Evolutionary conservation across 129 eudicot species (phyloP).

Genomic region (Helichrysum umbraculigerum): DNA sequence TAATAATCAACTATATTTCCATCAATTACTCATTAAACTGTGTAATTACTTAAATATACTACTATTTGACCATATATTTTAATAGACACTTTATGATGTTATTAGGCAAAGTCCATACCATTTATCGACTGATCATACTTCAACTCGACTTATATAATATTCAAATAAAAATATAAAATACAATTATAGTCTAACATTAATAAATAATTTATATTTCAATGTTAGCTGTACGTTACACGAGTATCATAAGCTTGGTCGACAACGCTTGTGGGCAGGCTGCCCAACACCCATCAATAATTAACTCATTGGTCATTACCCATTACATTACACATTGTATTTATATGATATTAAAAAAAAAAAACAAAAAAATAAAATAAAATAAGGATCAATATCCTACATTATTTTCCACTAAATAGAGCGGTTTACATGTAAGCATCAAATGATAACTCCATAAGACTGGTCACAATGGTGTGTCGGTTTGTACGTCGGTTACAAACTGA

Average conservation of each 20-base stretch:
- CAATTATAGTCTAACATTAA: background rate
- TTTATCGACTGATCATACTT: background rate
- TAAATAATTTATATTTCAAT: background rate
- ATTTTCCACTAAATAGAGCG: conserved; percentile 42
- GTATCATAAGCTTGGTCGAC: conserved; percentile 25
- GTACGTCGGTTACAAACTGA: too few relatives aligned
- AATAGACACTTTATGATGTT: background rate
- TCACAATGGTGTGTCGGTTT: too few relatives aligned
- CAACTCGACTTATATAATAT: too few relatives aligned
- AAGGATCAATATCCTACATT: conserved; percentile 23
- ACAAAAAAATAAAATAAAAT: background rate
- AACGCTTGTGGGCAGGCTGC: conserved; percentile 15
- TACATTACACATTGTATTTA: background rate
- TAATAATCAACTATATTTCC: too few relatives aligned
- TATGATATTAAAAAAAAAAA: background rate
- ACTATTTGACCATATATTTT: background rate
- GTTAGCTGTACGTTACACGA: conserved; percentile 13
- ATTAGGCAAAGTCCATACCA: background rate
- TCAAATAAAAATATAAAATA: background rate
- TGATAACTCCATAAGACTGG: conserved; percentile 34
- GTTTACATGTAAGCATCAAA: conserved; percentile 36
- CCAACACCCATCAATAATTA: conserved; percentile 27
- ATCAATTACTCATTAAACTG: too few relatives aligned
- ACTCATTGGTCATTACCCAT: background rate
- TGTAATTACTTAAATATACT: background rate